Evolutionary conservation across 495 filamentous ascomycete genomes (phyloP), one percentile per base, ranked within the genome.

Genomic region (Wilcoxina mikolae): DNA sequence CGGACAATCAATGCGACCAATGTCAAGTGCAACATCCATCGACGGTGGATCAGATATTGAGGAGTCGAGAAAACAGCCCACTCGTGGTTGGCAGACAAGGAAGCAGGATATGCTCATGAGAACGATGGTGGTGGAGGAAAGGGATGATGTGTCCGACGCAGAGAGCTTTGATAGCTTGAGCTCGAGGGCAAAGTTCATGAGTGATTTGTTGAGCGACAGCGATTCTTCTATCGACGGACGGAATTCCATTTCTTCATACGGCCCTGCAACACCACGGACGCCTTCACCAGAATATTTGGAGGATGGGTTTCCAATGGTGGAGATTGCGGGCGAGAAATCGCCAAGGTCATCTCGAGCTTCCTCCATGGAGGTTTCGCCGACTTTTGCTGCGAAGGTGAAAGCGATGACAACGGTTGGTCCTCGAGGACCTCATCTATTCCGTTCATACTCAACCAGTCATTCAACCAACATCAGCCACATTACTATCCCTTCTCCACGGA

Each of bases 381-480:
- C 62, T 10, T 59, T 71, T 26, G 62, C 68, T 58, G 60, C 68
- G 0, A 66, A 67, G 45, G 45, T 24, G 24, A 53, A 63, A 26
- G 60, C 69, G 46, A 83, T 79, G 62, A 71, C 79, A 31, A 81
- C 87, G 1, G 77, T 87, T 61, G 88, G 88, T 22, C 88, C 88
- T 4, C 74, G 72, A 57, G 88, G 89, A 3, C 89, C 88, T 2
- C 89, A 94, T 71, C 73, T 95, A n/a, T 95, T 95, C 70, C 77
- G 85, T 53, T 72, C 71, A 28, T 81, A 67, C 41, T 72, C 70
- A 10, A 57, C 59, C 25, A 62, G 39, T 15, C 61, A 64, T 27
- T 23, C 50, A 4, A 54, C 54, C 39, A 63, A 35, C 17, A 45
- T 59, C 38, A 46, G 53, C 24, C 65, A 68, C 42, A 65, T 65